Conservation (phyloP, 805 yeast genomes). For the Grigorovia jiainica region DNA sequence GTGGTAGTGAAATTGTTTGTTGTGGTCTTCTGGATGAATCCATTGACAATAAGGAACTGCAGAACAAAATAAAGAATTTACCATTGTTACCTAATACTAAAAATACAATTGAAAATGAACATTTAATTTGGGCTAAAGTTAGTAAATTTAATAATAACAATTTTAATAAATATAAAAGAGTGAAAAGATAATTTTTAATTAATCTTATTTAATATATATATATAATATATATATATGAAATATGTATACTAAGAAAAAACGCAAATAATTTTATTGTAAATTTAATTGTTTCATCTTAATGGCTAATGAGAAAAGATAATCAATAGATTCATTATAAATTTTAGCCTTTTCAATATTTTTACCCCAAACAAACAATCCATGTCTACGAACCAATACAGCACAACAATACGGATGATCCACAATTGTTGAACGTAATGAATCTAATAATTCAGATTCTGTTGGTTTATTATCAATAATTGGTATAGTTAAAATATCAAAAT, state of each 20-base stretch:
- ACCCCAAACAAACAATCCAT: constrained; percentile 97
- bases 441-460: constrained; percentile 75
- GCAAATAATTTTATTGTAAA: background rate
- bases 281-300: constrained; percentile 61
- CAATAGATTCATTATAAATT: constrained; percentile 86
- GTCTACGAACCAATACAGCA: constrained; percentile 85
- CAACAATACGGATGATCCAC: constrained; percentile 64
- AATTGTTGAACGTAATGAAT: constrained; percentile 54
- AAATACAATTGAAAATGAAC: constrained; percentile 18
- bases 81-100: constrained; percentile 17
- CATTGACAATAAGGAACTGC: background rate
- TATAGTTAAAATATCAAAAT: constrained; percentile 64
- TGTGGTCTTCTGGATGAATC: constrained; percentile 20
- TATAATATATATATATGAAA: background rate
- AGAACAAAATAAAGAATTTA: background rate
- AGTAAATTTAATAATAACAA: background rate
- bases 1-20: constrained; percentile 27
- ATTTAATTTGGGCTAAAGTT: constrained; percentile 23
- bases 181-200: background rate
- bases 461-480: constrained; percentile 91
- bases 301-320: constrained; percentile 77
- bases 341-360: constrained; percentile 87
- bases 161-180: background rate
- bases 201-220: background rate
- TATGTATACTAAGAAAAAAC: background rate